Percentiles rank a stretch among this genome's conserved stretches.
Evolutionary conservation across 78 protist genomes (phyloP).

Genomic region (Emiliania huxleyi): DNA sequence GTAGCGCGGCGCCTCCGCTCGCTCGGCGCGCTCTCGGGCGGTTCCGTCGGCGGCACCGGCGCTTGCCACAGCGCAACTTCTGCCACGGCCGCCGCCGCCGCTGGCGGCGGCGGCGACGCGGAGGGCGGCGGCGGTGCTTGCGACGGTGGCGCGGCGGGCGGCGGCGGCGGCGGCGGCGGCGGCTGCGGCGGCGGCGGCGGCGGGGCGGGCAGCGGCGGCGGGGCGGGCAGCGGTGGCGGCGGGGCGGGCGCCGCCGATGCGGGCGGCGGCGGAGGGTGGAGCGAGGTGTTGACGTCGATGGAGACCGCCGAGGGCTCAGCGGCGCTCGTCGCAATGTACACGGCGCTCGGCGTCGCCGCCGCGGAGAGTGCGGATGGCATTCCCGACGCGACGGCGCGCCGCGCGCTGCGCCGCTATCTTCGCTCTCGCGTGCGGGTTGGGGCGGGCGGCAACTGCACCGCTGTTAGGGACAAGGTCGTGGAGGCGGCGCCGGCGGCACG

Average conservation of each 20-base stretch:
- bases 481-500: too few species aligned
- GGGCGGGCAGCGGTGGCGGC: neutral
- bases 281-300: neutral
- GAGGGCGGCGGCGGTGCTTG: too few species aligned
- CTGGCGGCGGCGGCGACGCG: too few species aligned
- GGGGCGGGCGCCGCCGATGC: neutral
- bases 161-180: too few species aligned
- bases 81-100: too few species aligned
- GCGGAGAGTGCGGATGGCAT: neutral
- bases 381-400: neutral
- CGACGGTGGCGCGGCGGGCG: too few species aligned
- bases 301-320: neutral
- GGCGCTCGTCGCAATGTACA: neutral
- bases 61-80: neutral
- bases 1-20: neutral
- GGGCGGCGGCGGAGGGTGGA: neutral
- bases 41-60: neutral
- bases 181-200: too few species aligned
- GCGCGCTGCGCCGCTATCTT: neutral
- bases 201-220: neutral
- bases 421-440: neutral
- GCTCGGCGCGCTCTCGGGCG: slow-evolving; percentile 29
- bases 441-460: too few species aligned
- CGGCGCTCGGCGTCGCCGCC: neutral
- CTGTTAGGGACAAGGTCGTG: too few species aligned